Evolutionary conservation across 2,329 filamentous ascomycete genomes (phyloP), one percentile per base, ranked within the genome.

Genomic region (Alternaria infectoria): DNA sequence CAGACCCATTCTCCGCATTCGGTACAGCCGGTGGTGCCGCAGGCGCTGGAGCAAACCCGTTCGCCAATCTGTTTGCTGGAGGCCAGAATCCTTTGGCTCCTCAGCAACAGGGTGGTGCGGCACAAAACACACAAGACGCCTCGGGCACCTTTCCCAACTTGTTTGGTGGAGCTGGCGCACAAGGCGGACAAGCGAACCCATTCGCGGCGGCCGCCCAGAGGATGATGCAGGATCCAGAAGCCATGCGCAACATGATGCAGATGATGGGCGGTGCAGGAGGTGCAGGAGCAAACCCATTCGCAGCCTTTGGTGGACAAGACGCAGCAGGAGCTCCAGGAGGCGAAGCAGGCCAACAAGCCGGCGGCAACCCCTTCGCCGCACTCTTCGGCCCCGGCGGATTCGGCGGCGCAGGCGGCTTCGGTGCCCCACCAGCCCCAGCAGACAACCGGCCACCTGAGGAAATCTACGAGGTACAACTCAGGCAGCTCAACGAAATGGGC

Each of bases 401-500:
- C n/a, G 81, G 80, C 61, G 64, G 72, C 46, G 68, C 79, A 62
- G 78, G 78, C 40, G 79, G 75, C 36, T 69, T 79, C n/a, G 70
- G 69, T 6, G 64, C 76, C n/a, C 74, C 76, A n/a, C 69, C 76
- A 21, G 68, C 77, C 36, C 91, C 93, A 6, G 81, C 86, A 3
- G 96, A 99, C 81, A 97, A 86, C 74, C 87, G 95, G 66, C 94
- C 96, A 5, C 95, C 96, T 0, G 96, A 99, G 84, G 96, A 98
- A 81, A 86, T 93, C 62, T 99, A 97, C 73, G 93, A 92, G 4
- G 90, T 92, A 30, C 95, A 99, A 81, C 84, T 99, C 54, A 86
- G 93, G 64, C 93, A 98, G 82, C 83, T 99, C 66, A 99, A 99
- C 79, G 96, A 98, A 69, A 99, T 99, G 96, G 96, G 96, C 4